Conservation (phyloP, 2,329 filamentous ascomycete species). For the Claviceps arundinis region DNA sequence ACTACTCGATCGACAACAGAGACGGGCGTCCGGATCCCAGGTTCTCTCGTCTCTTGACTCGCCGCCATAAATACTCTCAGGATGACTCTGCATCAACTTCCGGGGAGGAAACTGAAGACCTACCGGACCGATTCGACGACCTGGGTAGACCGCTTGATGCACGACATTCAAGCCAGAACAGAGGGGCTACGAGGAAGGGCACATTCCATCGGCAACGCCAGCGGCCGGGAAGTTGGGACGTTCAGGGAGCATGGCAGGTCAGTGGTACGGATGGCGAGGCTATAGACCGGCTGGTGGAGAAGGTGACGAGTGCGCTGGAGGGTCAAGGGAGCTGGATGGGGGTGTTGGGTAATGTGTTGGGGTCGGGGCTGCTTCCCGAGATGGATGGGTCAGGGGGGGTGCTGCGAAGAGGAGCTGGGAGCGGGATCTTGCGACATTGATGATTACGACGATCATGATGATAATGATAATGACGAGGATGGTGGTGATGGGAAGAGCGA, state of each 20-base stretch:
- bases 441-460: slow-evolving; percentile 4
- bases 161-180: slow-evolving; percentile 7
- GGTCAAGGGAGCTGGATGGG: slow-evolving; percentile 19
- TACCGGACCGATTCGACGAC: slow-evolving; percentile 35
- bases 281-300: slow-evolving; percentile 22
- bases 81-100: slow-evolving; percentile 13
- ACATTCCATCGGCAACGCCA: slow-evolving; percentile 27
- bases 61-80: slow-evolving; percentile 7
- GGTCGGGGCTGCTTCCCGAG: slow-evolving; percentile 9
- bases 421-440: background rate
- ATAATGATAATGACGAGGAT: slow-evolving; percentile 9
- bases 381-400: slow-evolving; percentile 4
- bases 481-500: no score
- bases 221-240: slow-evolving; percentile 20
- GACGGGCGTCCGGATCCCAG: slow-evolving; percentile 18
- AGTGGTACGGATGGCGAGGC: slow-evolving; percentile 28
- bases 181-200: slow-evolving; percentile 25
- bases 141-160: slow-evolving; percentile 27
- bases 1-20: background rate
- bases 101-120: slow-evolving; percentile 27
- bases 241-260: slow-evolving; percentile 31
- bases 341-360: slow-evolving; percentile 19
- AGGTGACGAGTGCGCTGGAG: slow-evolving; percentile 16
- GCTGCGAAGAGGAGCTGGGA: background rate
- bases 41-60: slow-evolving; percentile 16